Base-by-base conservation (phyloP, 1,284 basidiomycete species). In the Malassezia japonica region DNA sequence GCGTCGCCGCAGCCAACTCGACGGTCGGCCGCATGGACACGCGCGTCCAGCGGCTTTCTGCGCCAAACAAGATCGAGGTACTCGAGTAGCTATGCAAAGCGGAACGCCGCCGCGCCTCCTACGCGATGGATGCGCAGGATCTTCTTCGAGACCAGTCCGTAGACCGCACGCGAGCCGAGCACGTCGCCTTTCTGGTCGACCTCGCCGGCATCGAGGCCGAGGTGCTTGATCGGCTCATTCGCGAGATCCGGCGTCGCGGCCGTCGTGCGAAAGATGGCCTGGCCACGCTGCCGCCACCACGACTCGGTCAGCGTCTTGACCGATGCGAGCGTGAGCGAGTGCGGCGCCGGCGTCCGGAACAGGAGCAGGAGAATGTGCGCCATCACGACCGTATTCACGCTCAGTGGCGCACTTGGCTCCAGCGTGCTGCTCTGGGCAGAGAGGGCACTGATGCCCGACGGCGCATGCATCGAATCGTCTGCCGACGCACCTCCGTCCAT, bases 71-170 rank as follows among this genome's bases (percentile, higher is more conserved):
- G 4, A 52, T 39, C 29, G 13, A 46, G 21, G 39, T 33, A 24
- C 43, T 48, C 5, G 38, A 48, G n/a, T 46, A 47, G 32, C 35
- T 38, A 46, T 46, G 51, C 46, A 32, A 54, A 54, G 7, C 41
- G 40, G 20, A 54, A 37, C 6, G 16, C 48, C 29, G 41, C 40
- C 27, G 46, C 55, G 29, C 50, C 50, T 18, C 46, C 51, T 16
- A 46, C 46, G 15, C 51, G 51, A 9, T 48, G 51, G 12, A 60
- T 55, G 7, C 55, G 43, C 33, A 71, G 56, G 18, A 69, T 48
- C 46, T 65, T 58, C 46, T 69, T 68, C 6, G 68, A 65, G 9
- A 69, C 62, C 50, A 71, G 60, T 15, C 57, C 62, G 39, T 71
- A 71, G 10, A 68, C 61, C 1, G 66, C 61, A 23, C 67, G 63